Evolutionary conservation across 2,329 filamentous ascomycete genomes (phyloP), one percentile per base, ranked within the genome.

Genomic region (Colletotrichum cuscutae): DNA sequence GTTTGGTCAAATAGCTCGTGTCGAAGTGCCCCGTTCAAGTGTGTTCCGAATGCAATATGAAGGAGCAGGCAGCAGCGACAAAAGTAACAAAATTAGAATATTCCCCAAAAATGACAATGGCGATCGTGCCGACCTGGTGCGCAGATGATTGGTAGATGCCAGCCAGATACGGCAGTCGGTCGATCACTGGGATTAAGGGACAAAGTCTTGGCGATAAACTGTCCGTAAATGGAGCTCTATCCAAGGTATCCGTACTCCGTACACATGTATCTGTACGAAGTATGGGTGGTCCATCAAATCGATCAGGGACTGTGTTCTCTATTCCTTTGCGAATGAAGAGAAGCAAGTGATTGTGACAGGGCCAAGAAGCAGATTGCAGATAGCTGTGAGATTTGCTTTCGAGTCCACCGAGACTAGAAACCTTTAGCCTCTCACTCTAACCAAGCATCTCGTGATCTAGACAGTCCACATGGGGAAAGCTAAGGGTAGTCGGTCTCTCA

Each of bases 101-200:
- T 24, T 3, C n/a, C 32, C 32, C 8, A 58, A 37, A 49, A 49
- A 30, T 57, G 63, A 54, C 63, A 57, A 57, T 32, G 53, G 37
- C 30, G 24, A 49, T 49, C 42, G 58, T 26, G 24, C 58, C 58
- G 59, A 53, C 28, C 58, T 54, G 37, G 19, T 35, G 46, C 28
- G n/a, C 46, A 30, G 22, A 56, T 70, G 60, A 57, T 65, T 54
- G 56, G 66, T 49, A 49, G 19, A 49, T 49, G 42, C 19, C 37
- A 52, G 62, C 59, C 35, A 59, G 65, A 65, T 64, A 52, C 66
- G 70, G 60, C 60, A 70, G 60, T 52, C 49, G 35, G 66, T 60
- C 59, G 70, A 72, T 61, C 66, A 65, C 66, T 6, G 54, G 61
- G 49, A 72, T 70, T 63, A 57, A 59, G 19, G 54, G 49, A 30